Evolutionary conservation across 2,329 filamentous ascomycete species (phyloP).

Genomic region (Penicillium psychrosexuale): DNA sequence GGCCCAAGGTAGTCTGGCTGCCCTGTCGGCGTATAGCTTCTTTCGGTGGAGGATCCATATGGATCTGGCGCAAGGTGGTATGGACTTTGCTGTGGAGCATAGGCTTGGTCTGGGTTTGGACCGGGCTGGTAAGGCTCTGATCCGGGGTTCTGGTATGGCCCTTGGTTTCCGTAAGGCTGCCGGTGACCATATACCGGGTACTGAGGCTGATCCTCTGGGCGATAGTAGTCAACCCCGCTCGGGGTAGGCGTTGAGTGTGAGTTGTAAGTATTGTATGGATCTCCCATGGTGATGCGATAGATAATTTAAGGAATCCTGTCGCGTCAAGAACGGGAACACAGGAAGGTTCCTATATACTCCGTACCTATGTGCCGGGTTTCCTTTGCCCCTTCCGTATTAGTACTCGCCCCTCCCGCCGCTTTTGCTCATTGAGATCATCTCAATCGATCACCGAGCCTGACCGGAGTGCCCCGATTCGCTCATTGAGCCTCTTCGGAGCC

Average conservation of each 20-base stretch:
- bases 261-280: constrained; percentile 48
- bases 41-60: constrained; percentile 29
- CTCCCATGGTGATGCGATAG: constrained; percentile 45
- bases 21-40: constrained; percentile 47
- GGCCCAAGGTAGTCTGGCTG: constrained; percentile 35
- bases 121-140: constrained; percentile 16
- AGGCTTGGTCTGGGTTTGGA: constrained; percentile 24
- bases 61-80: constrained; percentile 27
- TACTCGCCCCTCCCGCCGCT: too few species aligned
- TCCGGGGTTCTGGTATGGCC: constrained; percentile 15
- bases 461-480: too few species aligned
- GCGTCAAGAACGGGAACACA: not conserved
- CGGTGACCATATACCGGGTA: constrained; percentile 22
- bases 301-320: constrained; percentile 12
- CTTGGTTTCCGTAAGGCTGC: constrained; percentile 19
- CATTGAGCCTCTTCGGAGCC: too few species aligned
- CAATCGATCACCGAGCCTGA: too few species aligned
- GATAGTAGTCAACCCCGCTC: constrained; percentile 23
- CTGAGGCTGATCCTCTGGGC: constrained; percentile 25
- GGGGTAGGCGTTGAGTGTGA: constrained; percentile 27
- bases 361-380: too few species aligned
- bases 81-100: constrained; percentile 26
- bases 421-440: too few species aligned
- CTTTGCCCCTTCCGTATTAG: too few species aligned
- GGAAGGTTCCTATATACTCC: not conserved